Base-by-base conservation (phyloP, 2,329 filamentous ascomycete genomes). In the Nemania bipapillata region DNA sequence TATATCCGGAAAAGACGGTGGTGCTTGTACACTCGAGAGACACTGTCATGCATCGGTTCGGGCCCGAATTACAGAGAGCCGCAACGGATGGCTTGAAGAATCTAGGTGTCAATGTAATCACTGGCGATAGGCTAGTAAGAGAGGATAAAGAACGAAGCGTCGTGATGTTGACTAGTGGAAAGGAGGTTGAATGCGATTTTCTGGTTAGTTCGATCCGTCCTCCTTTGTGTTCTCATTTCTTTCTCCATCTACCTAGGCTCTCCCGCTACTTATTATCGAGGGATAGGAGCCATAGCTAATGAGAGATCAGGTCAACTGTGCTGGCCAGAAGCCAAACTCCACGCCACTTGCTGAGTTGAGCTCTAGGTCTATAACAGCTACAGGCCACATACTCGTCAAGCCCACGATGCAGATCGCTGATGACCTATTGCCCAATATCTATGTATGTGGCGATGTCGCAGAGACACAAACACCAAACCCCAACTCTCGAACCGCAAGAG, bases 371-470 rank as follows among this genome's bases (percentile, higher is more conserved):
- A 81, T 89, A 63, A 82, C 84, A 0, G 70, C 77, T 2, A 83
- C 82, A 0, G 85, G 84, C 1, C 83, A 85, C 65, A 84, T 90
- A 71, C 80, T 80, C 0, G 86, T 91, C 26, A 83, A 84, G 56
- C 81, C 84, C 0, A 89, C 85, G 0, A 80, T 91, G 35, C 89
- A 91, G 69, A 80, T 91, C 15, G 74, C 78, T 7, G 84, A 87
- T 71, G 77, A 81, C 1, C 66, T 70, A 0, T 80, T 85, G 8
- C 80, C 83, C 1, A 84, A 88, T 68, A 81, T 91, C 1, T 91
- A 89, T 72, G 86, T 86, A 1, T 84, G 87, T n/a, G 90, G 90
- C 20, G 89, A 91, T 70, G 86, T 92, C 4, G 85, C 87, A 3
- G 85, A 86, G 28, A 84, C 83, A 0, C 81, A 82, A 0, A 80